These are phyloP conservation scores for Selaginella tamariscina DNA, from an alignment of 75 land plant species.

Conservation along the genomic window DNA sequence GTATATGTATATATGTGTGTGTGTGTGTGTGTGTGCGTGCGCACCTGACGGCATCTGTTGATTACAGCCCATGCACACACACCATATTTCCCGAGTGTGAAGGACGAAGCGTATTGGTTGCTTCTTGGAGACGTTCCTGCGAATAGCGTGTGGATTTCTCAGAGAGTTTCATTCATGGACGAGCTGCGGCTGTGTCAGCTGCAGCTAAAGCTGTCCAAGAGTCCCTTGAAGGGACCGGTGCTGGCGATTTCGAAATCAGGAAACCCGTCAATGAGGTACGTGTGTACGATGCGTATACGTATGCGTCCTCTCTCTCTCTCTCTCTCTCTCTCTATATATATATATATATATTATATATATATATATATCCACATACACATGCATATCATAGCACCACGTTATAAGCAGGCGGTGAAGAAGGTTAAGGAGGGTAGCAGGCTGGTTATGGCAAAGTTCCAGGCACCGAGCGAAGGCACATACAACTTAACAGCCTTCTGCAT, in stretches of 20 bases:
- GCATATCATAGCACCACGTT: too few species aligned
- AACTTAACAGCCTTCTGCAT: slow-evolving; percentile 61
- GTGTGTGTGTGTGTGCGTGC: too few species aligned
- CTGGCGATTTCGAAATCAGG: not conserved
- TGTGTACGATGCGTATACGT: too few species aligned
- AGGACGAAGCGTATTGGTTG: slow-evolving; percentile 81
- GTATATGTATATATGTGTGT: too few species aligned
- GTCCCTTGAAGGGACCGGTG: not conserved
- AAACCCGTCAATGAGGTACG: not conserved
- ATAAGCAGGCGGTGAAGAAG: slow-evolving; percentile 14
- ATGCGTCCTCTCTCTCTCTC: too few species aligned
- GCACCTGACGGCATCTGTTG: too few species aligned
- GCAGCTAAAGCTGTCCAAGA: slow-evolving; percentile 48
- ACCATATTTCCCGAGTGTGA: slow-evolving; percentile 70
- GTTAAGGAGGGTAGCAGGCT: slow-evolving; percentile 53
- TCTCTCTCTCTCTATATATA: too few species aligned
- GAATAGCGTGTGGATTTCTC: slow-evolving; percentile 80
- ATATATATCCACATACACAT: too few species aligned
- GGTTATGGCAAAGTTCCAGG: slow-evolving; percentile 77
- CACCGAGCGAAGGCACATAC: slow-evolving; percentile 76
- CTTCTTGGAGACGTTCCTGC: slow-evolving; percentile 59
- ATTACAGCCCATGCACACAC: slow-evolving; percentile 79
- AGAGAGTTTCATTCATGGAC: slow-evolving; percentile 71
- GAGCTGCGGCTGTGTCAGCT: slow-evolving; percentile 65
- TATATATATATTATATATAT: too few species aligned